Percentiles rank a stretch among this genome's conserved stretches.
Conservation (phyloP, 2,329 filamentous ascomycete species). For the Diplodia sapinea region DNA sequence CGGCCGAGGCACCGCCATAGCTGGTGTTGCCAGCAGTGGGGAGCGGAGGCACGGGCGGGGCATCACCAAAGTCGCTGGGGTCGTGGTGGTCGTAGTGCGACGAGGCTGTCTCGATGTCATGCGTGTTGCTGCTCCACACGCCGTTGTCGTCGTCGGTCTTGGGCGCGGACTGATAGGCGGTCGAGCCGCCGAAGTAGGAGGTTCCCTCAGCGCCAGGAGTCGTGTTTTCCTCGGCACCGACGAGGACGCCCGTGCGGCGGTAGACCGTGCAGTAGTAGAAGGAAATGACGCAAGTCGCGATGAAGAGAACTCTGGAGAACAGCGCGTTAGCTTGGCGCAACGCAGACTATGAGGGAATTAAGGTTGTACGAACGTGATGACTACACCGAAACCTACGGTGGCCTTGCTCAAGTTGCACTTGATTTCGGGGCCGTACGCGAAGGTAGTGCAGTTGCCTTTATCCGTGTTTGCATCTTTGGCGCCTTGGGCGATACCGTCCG, state of each 20-base stretch:
- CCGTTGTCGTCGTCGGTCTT: conserved; percentile 42
- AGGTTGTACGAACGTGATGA: conserved; percentile 58
- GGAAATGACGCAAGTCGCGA: conserved; percentile 59
- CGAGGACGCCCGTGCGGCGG: conserved; percentile 62
- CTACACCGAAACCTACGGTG: conserved; percentile 61
- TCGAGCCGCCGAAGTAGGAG: conserved; percentile 33
- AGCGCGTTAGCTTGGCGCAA: neutral
- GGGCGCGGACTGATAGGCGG: conserved; percentile 18
- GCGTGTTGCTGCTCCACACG: conserved; percentile 52
- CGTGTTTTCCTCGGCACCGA: conserved; percentile 43
- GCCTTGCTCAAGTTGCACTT: conserved; percentile 65
- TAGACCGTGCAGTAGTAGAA: conserved; percentile 62
- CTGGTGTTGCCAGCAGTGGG: neutral
- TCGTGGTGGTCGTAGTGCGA: conserved; percentile 49
- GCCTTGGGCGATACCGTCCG: conserved; percentile 59
- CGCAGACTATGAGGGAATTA: neutral
- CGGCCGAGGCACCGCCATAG: neutral
- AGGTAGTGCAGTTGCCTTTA: conserved; percentile 59
- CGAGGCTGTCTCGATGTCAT: conserved; percentile 42
- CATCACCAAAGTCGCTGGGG: conserved; percentile 43
- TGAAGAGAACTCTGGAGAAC: conserved; percentile 58
- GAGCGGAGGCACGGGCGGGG: conserved; percentile 23
- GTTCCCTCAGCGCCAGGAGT: conserved; percentile 33
- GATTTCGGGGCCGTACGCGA: conserved; percentile 59
- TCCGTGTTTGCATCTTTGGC: conserved; percentile 49